Evolutionary conservation across 371 early-diverging fungal genomes (phyloP).

Genomic region (Syncephalastrum racemosum): DNA sequence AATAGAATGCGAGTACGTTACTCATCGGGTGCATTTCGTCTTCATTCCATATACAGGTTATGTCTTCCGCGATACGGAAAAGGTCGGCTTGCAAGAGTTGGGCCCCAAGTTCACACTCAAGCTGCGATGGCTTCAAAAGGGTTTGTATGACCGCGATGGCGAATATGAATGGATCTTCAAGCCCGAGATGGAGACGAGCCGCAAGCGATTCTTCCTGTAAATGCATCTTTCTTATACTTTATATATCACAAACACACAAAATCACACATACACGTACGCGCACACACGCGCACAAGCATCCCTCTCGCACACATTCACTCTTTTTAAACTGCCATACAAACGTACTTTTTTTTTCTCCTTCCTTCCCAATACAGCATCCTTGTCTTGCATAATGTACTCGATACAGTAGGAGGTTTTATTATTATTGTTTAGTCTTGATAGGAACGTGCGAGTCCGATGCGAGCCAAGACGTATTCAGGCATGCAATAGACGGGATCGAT

Average conservation of each 20-base stretch:
- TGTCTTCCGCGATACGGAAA: constrained; percentile 87
- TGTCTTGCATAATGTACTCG: too few species aligned
- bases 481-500: constrained; percentile 96
- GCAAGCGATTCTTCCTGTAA: constrained; percentile 80
- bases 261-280: too few species aligned
- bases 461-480: constrained; percentile 71
- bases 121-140: constrained; percentile 93
- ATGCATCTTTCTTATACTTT: constrained; percentile 7
- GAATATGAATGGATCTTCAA: constrained; percentile 96
- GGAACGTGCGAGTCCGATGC: constrained; percentile 49
- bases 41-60: constrained; percentile 43
- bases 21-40: neutral
- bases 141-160: constrained; percentile 87
- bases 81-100: constrained; percentile 91
- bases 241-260: neutral
- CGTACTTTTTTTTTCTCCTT: too few species aligned
- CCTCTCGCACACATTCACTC: too few species aligned
- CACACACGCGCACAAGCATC: too few species aligned
- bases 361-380: too few species aligned
- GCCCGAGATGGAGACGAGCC: constrained; percentile 84
- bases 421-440: neutral
- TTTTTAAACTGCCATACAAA: too few species aligned
- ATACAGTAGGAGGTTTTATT: neutral
- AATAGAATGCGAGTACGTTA: neutral
- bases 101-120: constrained; percentile 98